phyloP scores from a whole-genome alignment of 805 yeast species.

The Ogataea polymorpha region DNA sequence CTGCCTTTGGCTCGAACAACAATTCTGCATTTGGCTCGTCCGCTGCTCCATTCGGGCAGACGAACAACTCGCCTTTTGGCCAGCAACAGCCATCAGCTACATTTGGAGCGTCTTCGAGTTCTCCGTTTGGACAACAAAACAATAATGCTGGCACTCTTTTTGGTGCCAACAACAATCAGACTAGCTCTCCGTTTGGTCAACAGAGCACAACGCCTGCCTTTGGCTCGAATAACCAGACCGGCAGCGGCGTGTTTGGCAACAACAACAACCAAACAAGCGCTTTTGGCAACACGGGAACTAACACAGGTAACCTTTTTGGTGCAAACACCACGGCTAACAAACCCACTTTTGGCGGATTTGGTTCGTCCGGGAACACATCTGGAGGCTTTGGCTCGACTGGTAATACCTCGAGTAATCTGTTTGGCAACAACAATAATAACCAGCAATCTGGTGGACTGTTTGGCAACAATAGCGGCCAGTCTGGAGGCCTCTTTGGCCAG shows the following conservation, averaged over 20 bases:
- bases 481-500: slow-evolving; percentile 19
- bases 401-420: slow-evolving; percentile 6
- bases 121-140: slow-evolving; percentile 29
- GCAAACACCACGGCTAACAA: slow-evolving; percentile 17
- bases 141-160: slow-evolving; percentile 25
- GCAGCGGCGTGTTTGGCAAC: slow-evolving; percentile 17
- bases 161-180: slow-evolving; percentile 25
- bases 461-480: slow-evolving; percentile 30
- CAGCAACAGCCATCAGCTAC: slow-evolving; percentile 23
- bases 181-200: slow-evolving; percentile 19
- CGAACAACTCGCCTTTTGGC: slow-evolving; percentile 22
- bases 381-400: slow-evolving; percentile 10
- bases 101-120: slow-evolving; percentile 22
- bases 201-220: slow-evolving; percentile 31
- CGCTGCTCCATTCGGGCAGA: slow-evolving; percentile 27
- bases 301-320: slow-evolving; percentile 14
- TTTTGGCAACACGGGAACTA: slow-evolving; percentile 11
- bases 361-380: slow-evolving; percentile 21
- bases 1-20: slow-evolving; percentile 34
- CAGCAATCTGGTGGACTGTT: slow-evolving; percentile 37
- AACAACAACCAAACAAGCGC: slow-evolving; percentile 30
- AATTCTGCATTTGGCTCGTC: slow-evolving; percentile 16
- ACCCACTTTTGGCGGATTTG: slow-evolving; percentile 29
- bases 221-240: slow-evolving; percentile 34
- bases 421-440: slow-evolving; percentile 15